phyloP scores from a whole-genome alignment of 805 yeast species.

The Komagataella ulmi region DNA sequence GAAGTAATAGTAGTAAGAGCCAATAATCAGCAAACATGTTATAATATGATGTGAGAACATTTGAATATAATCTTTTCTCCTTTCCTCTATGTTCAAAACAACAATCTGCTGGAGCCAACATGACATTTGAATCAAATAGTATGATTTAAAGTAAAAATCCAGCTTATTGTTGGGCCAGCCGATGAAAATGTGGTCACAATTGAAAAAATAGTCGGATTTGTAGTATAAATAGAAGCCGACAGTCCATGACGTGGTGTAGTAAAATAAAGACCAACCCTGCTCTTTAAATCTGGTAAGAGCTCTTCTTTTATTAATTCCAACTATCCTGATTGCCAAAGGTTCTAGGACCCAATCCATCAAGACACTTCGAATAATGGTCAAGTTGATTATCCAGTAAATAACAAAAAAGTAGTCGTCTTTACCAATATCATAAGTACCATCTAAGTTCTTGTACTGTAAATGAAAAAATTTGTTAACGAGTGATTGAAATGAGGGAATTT shows the following conservation, averaged over 20 bases:
- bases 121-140: conserved; percentile 61
- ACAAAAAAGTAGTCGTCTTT: conserved; percentile 41
- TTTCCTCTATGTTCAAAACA: conserved; percentile 64
- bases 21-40: conserved; percentile 51
- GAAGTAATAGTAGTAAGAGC: conserved; percentile 64
- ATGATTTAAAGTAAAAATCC: conserved; percentile 39
- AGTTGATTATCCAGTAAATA: conserved; percentile 35
- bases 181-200: conserved; percentile 43
- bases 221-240: conserved; percentile 47
- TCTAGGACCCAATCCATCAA: conserved; percentile 42
- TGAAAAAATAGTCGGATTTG: conserved; percentile 43
- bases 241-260: conserved; percentile 40
- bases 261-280: conserved; percentile 68
- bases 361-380: conserved; percentile 47
- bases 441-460: conserved; percentile 23
- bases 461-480: conserved; percentile 23
- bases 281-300: conserved; percentile 65
- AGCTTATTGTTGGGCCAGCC: conserved; percentile 68
- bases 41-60: conserved; percentile 86
- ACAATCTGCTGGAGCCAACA: conserved; percentile 74
- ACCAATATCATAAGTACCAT: conserved; percentile 38
- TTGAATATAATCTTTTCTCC: conserved; percentile 71
- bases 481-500: conserved; percentile 13
- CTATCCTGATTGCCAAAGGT: conserved; percentile 34
- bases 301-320: conserved; percentile 33